Percentiles rank a stretch among this genome's conserved stretches.
Evolutionary conservation across 1,284 basidiomycete species (phyloP).

Genomic region (Microbotryum scabiosae): DNA sequence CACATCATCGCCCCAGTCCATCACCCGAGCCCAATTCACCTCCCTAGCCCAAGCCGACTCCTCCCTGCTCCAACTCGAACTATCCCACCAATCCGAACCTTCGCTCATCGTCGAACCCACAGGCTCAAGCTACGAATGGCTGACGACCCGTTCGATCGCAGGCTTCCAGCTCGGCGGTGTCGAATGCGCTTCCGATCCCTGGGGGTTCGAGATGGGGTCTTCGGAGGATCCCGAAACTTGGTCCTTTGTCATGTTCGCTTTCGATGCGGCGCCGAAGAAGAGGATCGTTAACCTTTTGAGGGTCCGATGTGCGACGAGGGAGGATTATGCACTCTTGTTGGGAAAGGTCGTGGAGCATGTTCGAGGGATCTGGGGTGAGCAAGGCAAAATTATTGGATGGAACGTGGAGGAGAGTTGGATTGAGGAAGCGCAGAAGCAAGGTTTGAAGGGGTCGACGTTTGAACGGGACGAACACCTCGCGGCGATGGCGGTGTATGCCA

Average conservation of each 20-base stretch:
- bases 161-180: too few relatives aligned
- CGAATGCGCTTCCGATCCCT: not conserved
- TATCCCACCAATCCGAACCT: too few relatives aligned
- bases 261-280: constrained; percentile 38
- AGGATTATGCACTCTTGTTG: constrained; percentile 45
- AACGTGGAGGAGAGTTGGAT: constrained; percentile 45
- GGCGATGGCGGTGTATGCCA: constrained; percentile 51
- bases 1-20: not conserved
- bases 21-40: not conserved
- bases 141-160: not conserved
- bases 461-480: constrained; percentile 49
- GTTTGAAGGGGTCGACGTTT: constrained; percentile 32
- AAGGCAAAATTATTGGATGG: constrained; percentile 50
- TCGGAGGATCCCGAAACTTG: not conserved
- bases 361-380: constrained; percentile 41
- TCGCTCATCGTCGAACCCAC: not conserved
- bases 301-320: constrained; percentile 31
- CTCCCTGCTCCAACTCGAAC: constrained; percentile 16
- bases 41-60: constrained; percentile 14
- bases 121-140: not conserved
- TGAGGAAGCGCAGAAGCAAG: constrained; percentile 33
- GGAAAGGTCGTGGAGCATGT: constrained; percentile 43
- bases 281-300: constrained; percentile 49
- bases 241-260: constrained; percentile 10
- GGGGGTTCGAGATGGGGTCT: not conserved